phyloP scores from a whole-genome alignment of 2,329 filamentous ascomycete species.

The Clarireedia homoeocarpa region DNA sequence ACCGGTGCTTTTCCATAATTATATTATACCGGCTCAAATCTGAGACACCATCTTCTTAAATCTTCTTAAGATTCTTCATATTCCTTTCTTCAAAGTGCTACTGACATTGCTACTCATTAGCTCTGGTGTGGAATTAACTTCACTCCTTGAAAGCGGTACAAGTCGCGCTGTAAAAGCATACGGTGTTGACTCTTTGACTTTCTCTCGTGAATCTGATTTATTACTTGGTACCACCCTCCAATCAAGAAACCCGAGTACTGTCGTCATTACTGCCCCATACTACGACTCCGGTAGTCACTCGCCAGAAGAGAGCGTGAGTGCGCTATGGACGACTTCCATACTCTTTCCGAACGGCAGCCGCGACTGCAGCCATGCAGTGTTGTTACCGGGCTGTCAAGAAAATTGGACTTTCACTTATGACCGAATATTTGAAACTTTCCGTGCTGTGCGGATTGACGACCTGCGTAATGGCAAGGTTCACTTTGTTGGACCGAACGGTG shows the following conservation, averaged over 20 bases:
- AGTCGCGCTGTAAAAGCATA: conserved; percentile 70
- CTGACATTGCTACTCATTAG: not conserved
- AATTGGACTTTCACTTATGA: conserved; percentile 75
- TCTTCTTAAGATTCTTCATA: not conserved
- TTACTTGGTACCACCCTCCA: conserved; percentile 67
- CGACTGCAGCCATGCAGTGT: conserved; percentile 68
- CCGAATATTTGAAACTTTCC: conserved; percentile 67
- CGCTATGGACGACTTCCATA: conserved; percentile 80
- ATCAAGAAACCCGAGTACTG: conserved; percentile 57
- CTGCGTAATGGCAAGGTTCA: conserved; percentile 70
- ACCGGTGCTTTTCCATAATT: not conserved
- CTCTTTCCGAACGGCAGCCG: conserved; percentile 74
- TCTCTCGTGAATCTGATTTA: conserved; percentile 72
- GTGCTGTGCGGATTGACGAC: conserved; percentile 68
- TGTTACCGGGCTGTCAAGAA: conserved; percentile 40
- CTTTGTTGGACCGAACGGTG: conserved; percentile 62
- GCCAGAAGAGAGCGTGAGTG: conserved; percentile 59
- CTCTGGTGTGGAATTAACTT: conserved; percentile 77
- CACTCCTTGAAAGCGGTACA: conserved; percentile 56
- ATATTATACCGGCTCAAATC: not conserved
- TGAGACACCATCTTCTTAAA: not conserved
- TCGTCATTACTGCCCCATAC: conserved; percentile 66
- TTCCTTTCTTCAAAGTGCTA: not conserved
- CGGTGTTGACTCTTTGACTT: conserved; percentile 63
- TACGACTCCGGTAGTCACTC: conserved; percentile 64